Evolutionary conservation across 2,329 filamentous ascomycete species (phyloP).

Genomic region (Phialemoniopsis sp.): DNA sequence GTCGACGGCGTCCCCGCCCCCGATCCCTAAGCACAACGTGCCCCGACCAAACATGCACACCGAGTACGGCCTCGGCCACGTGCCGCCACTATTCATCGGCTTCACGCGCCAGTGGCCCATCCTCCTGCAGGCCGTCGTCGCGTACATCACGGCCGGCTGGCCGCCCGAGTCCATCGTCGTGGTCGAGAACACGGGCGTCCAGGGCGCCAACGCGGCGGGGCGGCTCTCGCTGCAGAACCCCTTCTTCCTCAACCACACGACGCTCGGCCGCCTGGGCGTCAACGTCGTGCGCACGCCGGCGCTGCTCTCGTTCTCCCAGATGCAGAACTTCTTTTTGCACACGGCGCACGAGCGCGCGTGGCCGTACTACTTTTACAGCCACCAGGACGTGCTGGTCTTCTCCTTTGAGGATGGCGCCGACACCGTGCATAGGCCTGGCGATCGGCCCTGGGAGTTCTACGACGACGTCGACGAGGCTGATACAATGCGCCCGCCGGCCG

Average conservation of each 20-base stretch:
- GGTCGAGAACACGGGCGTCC: slow-evolving; percentile 50
- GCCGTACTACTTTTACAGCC: slow-evolving; percentile 51
- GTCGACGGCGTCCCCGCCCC: slow-evolving; percentile 16
- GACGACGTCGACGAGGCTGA: slow-evolving; percentile 7
- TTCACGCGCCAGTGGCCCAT: slow-evolving; percentile 50
- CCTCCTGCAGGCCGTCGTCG: slow-evolving; percentile 46
- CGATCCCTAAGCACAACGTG: slow-evolving; percentile 9
- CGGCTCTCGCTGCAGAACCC: slow-evolving; percentile 44
- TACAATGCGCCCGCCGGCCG: slow-evolving; percentile 11
- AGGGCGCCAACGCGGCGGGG: slow-evolving; percentile 39
- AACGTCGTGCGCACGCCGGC: slow-evolving; percentile 40
- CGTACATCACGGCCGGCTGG: slow-evolving; percentile 52
- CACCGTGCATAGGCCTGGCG: slow-evolving; percentile 8
- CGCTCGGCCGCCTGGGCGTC: slow-evolving; percentile 42
- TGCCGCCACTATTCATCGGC: slow-evolving; percentile 40
- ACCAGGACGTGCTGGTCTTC: slow-evolving; percentile 47
- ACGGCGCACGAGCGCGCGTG: slow-evolving; percentile 37
- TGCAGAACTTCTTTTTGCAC: slow-evolving; percentile 49
- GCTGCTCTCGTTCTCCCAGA: slow-evolving; percentile 48
- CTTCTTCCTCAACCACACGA: slow-evolving; percentile 49
- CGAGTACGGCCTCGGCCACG: slow-evolving; percentile 24
- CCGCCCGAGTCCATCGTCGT: slow-evolving; percentile 48
- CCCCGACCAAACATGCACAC: slow-evolving; percentile 26
- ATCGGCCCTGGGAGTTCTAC: slow-evolving; percentile 11
- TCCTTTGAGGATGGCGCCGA: slow-evolving; percentile 29